phyloP scores from a whole-genome alignment of 2,329 filamentous ascomycete genomes.

The Talaromyces sp. region DNA sequence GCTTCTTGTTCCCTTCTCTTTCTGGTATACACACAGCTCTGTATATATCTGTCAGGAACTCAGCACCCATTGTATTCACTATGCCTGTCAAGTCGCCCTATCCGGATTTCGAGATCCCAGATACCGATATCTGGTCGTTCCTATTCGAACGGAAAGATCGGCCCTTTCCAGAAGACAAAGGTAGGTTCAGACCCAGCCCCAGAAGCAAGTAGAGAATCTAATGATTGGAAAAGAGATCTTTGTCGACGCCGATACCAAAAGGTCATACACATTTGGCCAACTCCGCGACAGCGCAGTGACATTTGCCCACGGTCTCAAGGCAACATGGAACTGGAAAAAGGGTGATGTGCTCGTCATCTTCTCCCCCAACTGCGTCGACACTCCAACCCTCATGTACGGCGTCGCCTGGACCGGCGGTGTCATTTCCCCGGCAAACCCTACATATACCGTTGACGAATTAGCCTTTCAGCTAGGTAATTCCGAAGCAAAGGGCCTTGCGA shows the following conservation, averaged over 20 bases:
- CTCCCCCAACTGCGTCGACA: conserved; percentile 83
- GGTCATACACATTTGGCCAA: conserved; percentile 67
- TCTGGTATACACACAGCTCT: neutral
- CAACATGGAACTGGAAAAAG: conserved; percentile 71
- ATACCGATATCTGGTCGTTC: conserved; percentile 73
- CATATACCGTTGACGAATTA: conserved; percentile 79
- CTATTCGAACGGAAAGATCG: conserved; percentile 68
- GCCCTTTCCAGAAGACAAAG: conserved; percentile 67
- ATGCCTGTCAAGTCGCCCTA: conserved; percentile 72
- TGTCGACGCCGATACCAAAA: conserved; percentile 66
- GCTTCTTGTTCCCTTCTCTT: neutral
- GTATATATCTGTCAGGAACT: neutral
- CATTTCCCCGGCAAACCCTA: conserved; percentile 81
- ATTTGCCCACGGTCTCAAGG: conserved; percentile 77
- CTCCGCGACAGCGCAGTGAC: conserved; percentile 62
- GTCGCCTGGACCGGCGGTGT: conserved; percentile 78
- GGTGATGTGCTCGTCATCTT: conserved; percentile 80
- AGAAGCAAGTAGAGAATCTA: neutral
- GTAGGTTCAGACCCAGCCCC: conserved; percentile 44
- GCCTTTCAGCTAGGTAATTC: conserved; percentile 79
- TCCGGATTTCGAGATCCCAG: conserved; percentile 64
- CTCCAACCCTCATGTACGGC: conserved; percentile 71
- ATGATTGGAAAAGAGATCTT: conserved; percentile 61
- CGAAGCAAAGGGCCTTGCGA: conserved; percentile 69
- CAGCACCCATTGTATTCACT: neutral